Evolutionary conservation across 768 basidiomycete species (phyloP).

Genomic region (Xerocomellus chrysenteron): DNA sequence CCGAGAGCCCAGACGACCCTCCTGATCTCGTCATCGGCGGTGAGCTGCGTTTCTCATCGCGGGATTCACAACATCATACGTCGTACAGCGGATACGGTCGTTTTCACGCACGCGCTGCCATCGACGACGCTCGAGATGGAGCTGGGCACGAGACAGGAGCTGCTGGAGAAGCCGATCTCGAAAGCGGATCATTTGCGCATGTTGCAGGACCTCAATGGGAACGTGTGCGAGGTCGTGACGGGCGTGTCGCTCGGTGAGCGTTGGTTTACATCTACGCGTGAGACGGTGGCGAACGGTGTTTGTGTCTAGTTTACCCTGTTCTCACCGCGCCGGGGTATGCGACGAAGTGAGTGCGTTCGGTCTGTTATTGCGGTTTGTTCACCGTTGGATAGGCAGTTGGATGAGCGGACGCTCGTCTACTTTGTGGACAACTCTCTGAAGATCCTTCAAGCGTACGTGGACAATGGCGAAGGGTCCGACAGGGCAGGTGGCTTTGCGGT

Average conservation of each 20-base stretch:
- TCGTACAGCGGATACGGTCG: conserved; percentile 87
- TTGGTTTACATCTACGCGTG: background rate
- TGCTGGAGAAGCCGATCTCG: conserved; percentile 84
- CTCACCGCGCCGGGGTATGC: conserved; percentile 74
- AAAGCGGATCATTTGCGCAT: conserved; percentile 84
- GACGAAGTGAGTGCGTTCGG: conserved; percentile 48
- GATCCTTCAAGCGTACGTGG: conserved; percentile 75
- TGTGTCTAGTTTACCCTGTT: conserved; percentile 62
- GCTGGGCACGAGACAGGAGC: conserved; percentile 54
- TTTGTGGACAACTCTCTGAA: conserved; percentile 63
- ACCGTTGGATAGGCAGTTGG: conserved; percentile 57
- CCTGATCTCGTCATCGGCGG: conserved; percentile 82
- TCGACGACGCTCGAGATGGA: conserved; percentile 48
- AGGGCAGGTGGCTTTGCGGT: conserved; percentile 94
- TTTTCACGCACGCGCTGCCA: conserved; percentile 75
- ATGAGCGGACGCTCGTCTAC: conserved; percentile 78
- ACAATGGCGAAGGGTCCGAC: conserved; percentile 81
- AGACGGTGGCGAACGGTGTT: background rate
- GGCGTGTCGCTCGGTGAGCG: conserved; percentile 79
- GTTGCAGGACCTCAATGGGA: conserved; percentile 84
- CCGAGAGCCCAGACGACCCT: conserved; percentile 59
- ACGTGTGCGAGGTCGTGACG: conserved; percentile 88
- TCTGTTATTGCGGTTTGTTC: background rate
- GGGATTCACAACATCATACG: background rate
- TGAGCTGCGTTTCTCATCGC: conserved; percentile 24